phyloP scores from a whole-genome alignment of 2,329 filamentous ascomycete species.

The Cytospora paraplurivora region DNA sequence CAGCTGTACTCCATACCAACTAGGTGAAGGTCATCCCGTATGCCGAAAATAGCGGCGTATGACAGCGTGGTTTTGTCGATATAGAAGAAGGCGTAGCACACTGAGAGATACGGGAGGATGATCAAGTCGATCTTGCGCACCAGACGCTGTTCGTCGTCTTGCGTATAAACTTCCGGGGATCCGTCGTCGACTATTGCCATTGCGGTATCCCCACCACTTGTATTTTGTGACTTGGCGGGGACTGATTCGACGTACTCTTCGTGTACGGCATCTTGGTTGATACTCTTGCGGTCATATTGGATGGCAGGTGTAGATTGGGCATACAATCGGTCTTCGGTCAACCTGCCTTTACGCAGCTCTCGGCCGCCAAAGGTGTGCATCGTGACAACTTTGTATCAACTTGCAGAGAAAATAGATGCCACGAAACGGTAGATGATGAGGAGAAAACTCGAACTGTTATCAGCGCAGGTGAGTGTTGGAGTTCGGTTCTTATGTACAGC shows the following conservation, averaged over 20 bases:
- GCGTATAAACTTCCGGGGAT: constrained; percentile 14
- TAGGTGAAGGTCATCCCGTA: constrained; percentile 59
- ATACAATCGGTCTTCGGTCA: too few relatives aligned
- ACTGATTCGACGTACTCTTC: constrained; percentile 1
- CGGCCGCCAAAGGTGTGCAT: neutral
- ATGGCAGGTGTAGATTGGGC: neutral
- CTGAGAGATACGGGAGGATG: constrained; percentile 25
- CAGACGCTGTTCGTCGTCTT: constrained; percentile 22
- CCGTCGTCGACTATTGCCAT: constrained; percentile 16
- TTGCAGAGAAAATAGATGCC: neutral
- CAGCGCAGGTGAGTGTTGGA: neutral
- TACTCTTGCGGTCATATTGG: constrained; percentile 14
- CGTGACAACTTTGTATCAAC: neutral
- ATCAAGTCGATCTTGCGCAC: constrained; percentile 28
- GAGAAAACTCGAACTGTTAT: neutral
- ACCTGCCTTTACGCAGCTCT: neutral
- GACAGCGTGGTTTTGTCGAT: constrained; percentile 55
- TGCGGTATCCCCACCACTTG: constrained; percentile 19
- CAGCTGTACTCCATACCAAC: constrained; percentile 61
- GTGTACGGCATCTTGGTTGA: neutral
- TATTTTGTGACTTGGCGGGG: neutral
- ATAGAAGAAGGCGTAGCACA: constrained; percentile 30
- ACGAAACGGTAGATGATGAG: neutral
- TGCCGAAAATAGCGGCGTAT: constrained; percentile 67
- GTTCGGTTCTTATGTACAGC: neutral